Percentiles rank a stretch among this genome's conserved stretches.
Conservation (phyloP, 1,284 basidiomycete species). For the Coriolopsis trogii region DNA sequence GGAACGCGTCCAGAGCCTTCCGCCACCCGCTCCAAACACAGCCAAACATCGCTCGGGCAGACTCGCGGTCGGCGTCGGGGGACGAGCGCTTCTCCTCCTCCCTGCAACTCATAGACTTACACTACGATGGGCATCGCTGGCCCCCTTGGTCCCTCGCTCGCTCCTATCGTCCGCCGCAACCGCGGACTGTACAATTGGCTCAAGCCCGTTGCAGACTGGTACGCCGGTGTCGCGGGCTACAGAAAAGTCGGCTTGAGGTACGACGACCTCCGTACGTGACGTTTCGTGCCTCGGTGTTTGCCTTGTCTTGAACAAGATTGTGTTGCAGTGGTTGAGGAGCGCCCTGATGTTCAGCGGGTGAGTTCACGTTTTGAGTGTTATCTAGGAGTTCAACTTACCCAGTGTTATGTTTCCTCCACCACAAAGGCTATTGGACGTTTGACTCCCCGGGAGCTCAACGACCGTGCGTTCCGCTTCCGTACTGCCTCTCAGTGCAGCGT, state of each 20-base stretch:
- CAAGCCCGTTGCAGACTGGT: constrained; percentile 85
- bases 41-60: constrained; percentile 35
- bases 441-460: constrained; percentile 81
- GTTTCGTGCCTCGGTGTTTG: constrained; percentile 11
- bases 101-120: constrained; percentile 18
- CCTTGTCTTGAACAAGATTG: constrained; percentile 12
- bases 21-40: constrained; percentile 35
- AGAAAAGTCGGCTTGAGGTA: constrained; percentile 90
- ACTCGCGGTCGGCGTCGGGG: constrained; percentile 21
- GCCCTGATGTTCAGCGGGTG: constrained; percentile 85
- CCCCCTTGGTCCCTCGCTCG: constrained; percentile 79
- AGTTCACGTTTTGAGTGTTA: constrained; percentile 9
- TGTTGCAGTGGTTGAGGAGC: constrained; percentile 82
- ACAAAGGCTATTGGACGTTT: constrained; percentile 91
- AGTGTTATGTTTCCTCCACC: constrained; percentile 5
- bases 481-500: constrained; percentile 82
- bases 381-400: neutral
- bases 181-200: constrained; percentile 68
- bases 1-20: constrained; percentile 20
- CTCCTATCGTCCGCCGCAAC: constrained; percentile 75
- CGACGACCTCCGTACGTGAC: constrained; percentile 85
- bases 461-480: constrained; percentile 91
- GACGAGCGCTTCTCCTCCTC: constrained; percentile 6
- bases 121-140: constrained; percentile 46
- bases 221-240: constrained; percentile 84